Evolutionary conservation across 2,329 filamentous ascomycete species (phyloP).

Genomic region (Penicillium polonicum): DNA sequence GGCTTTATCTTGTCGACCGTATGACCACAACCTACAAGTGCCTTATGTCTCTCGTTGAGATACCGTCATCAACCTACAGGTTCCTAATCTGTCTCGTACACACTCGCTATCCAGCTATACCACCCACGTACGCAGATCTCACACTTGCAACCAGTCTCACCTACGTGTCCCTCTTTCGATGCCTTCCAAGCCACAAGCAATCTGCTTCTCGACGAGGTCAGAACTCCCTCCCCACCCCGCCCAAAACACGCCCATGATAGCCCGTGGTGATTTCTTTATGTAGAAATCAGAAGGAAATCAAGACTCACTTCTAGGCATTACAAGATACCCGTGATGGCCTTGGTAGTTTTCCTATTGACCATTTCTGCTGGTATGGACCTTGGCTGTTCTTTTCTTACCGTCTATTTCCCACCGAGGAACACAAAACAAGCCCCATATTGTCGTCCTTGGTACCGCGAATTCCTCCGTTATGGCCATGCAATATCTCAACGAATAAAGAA

Average conservation of each 20-base stretch:
- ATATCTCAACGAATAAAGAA: conserved; percentile 46
- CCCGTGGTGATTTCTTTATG: too few species aligned
- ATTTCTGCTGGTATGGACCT: too few species aligned
- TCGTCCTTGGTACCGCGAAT: neutral
- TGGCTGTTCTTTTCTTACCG: neutral
- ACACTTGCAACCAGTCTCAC: neutral
- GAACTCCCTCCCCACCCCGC: too few species aligned
- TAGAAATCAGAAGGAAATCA: too few species aligned
- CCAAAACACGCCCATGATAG: too few species aligned
- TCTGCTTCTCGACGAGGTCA: neutral
- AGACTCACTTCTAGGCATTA: too few species aligned
- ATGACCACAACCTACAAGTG: neutral
- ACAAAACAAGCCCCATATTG: neutral
- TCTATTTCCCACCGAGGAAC: neutral
- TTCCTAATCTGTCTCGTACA: too few species aligned
- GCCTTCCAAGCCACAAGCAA: neutral
- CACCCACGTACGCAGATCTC: neutral
- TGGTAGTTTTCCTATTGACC: too few species aligned
- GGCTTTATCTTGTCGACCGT: neutral
- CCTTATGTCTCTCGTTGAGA: too few species aligned
- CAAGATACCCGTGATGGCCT: too few species aligned
- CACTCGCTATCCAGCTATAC: neutral
- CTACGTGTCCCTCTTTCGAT: neutral
- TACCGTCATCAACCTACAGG: neutral
- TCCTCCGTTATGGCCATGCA: conserved; percentile 33